Evolutionary conservation across 192 early-diverging fungal species (phyloP).

Genomic region (Jimgerdemannia lactiflua): DNA sequence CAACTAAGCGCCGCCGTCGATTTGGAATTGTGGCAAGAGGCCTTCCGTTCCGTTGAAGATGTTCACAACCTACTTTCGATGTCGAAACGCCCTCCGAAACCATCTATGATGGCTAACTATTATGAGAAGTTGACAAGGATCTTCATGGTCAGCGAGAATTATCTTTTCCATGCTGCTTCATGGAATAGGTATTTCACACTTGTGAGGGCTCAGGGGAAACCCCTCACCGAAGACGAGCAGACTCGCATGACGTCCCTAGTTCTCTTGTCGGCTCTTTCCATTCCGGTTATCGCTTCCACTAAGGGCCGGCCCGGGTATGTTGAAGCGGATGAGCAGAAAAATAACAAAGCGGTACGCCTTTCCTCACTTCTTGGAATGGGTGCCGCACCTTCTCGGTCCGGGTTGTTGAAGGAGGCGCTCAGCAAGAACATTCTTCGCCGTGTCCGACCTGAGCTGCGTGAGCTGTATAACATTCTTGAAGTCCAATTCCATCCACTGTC

Average conservation of each 20-base stretch:
- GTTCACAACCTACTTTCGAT: constrained; percentile 90
- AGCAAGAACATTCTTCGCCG: constrained; percentile 82
- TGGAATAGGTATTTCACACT: constrained; percentile 90
- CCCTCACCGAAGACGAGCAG: constrained; percentile 84
- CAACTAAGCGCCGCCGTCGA: constrained; percentile 95
- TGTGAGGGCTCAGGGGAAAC: constrained; percentile 73
- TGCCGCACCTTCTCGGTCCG: constrained; percentile 82
- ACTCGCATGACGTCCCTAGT: constrained; percentile 89
- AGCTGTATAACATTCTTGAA: constrained; percentile 95
- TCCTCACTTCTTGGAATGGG: constrained; percentile 85
- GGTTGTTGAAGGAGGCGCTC: constrained; percentile 87
- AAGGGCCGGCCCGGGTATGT: constrained; percentile 68
- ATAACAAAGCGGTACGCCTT: constrained; percentile 73
- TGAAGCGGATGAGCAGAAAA: constrained; percentile 77
- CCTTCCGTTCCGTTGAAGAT: constrained; percentile 96
- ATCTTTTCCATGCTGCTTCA: constrained; percentile 96
- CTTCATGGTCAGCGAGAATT: constrained; percentile 96
- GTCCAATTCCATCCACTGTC: constrained; percentile 99
- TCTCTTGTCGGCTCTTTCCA: constrained; percentile 90
- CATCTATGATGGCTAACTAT: constrained; percentile 96
- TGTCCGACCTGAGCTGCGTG: constrained; percentile 85
- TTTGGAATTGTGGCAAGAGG: constrained; percentile 99
- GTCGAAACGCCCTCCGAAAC: constrained; percentile 91
- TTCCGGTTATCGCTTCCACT: constrained; percentile 91
- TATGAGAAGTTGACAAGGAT: constrained; percentile 98